Percentiles rank a stretch among this genome's conserved stretches.
These are phyloP conservation scores for Volvariella volvacea DNA, from an alignment of 1,284 basidiomycete genomes.

Conservation along the genomic window DNA sequence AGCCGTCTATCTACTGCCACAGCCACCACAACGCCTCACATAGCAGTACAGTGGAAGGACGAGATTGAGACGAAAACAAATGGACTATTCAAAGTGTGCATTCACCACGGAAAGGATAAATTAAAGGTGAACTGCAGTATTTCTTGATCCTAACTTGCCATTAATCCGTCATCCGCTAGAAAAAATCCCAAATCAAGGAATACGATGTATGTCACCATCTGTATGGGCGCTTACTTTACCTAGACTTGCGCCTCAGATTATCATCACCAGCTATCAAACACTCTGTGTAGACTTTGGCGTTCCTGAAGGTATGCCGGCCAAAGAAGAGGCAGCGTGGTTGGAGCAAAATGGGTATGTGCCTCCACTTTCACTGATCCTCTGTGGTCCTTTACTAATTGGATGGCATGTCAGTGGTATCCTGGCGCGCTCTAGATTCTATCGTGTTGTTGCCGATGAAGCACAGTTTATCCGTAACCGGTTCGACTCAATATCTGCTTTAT, in stretches of 20 bases:
- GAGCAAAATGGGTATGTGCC: slow-evolving; percentile 43
- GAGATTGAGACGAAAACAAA: slow-evolving; percentile 61
- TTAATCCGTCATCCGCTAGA: slow-evolving; percentile 13
- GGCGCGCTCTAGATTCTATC: slow-evolving; percentile 49
- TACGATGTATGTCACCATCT: slow-evolving; percentile 43
- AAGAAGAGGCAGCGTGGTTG: slow-evolving; percentile 42
- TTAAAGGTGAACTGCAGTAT: slow-evolving; percentile 31
- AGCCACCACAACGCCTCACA: neutral
- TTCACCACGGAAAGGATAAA: slow-evolving; percentile 65
- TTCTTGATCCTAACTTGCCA: neutral
- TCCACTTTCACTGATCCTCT: neutral
- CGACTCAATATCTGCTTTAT: slow-evolving; percentile 1
- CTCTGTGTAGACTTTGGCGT: slow-evolving; percentile 48
- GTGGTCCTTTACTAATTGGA: slow-evolving; percentile 6
- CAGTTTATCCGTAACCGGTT: slow-evolving; percentile 65
- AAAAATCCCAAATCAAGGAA: slow-evolving; percentile 34
- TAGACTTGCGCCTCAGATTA: slow-evolving; percentile 33
- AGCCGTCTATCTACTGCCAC: no score
- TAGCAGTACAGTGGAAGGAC: slow-evolving; percentile 52
- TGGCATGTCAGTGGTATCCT: slow-evolving; percentile 40
- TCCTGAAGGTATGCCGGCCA: slow-evolving; percentile 34
- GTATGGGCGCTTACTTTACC: slow-evolving; percentile 3
- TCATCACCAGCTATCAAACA: slow-evolving; percentile 67
- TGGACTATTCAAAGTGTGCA: slow-evolving; percentile 52
- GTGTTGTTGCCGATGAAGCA: slow-evolving; percentile 63